Evolutionary conservation across 1,284 basidiomycete genomes (phyloP), one percentile per base, ranked within the genome.

Genomic region (Sanguinoderma infundibulare): DNA sequence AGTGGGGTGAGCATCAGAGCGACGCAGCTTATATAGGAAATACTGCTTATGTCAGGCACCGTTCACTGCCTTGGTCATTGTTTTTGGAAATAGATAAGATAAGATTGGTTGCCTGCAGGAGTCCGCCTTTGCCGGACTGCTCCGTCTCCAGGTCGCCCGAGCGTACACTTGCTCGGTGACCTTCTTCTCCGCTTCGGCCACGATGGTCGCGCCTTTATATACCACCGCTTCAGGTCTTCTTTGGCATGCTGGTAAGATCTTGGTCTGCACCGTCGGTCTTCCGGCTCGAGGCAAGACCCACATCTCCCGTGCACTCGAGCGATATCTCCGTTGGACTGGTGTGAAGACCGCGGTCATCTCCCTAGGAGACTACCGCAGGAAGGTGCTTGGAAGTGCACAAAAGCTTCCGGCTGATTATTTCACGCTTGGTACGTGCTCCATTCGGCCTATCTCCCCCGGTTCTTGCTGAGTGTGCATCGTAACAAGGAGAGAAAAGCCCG

Each of bases 321-420:
- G 98, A 26, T 99, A 99, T 77, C 85, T 99, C 1, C 86, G 95
- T 71, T 99, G 98, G 98, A 92, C 96, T 72, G 97, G 98, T 44
- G 94, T 99, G 65, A 98, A 97, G 77, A 97, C 95, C 0, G 87
- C 91, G 61, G 97, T 98, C 53, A 91, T 98, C 61, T 96, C 94
- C 2, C 82, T 99, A 5, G 98, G 98, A 26, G 97, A 99, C 77
- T 96, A 97, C 76, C 87, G 98, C 50, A 82, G 98, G 54, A 94
- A 95, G 79, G 87, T 91, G 0, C 79, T 98, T 10, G 98, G 97
- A 10, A 90, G 93, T 0, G 92, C 95, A 0, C 87, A 95, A 74
- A 89, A 91, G 60, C 81, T 98, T 2, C 98, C 97, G 0, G 78
- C 87, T 1, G 96, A 98, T 74, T 99, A 99, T 77, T 99, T 98